Conservation (phyloP, 805 yeast genomes). For the Grigorovia transvaalensis region DNA sequence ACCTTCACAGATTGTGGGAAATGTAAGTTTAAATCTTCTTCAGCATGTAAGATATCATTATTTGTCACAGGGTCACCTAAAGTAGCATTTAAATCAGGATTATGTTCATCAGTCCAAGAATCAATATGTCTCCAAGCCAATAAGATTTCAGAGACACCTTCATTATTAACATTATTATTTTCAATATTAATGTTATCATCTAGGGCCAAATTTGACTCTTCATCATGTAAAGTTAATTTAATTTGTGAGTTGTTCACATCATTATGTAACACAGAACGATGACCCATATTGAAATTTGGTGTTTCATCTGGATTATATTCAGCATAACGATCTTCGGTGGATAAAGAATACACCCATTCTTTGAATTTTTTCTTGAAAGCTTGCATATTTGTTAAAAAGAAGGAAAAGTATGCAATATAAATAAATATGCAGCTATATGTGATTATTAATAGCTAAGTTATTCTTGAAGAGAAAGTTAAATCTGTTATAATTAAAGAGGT, state of each 20-base stretch:
- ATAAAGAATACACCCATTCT: conserved; percentile 52
- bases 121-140: conserved; percentile 87
- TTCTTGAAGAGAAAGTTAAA: no score
- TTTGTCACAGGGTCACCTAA: conserved; percentile 70
- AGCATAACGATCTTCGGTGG: conserved; percentile 61
- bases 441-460: not conserved
- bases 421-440: not conserved
- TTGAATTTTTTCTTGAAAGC: conserved; percentile 38
- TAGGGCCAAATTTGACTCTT: conserved; percentile 7
- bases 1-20: conserved; percentile 79
- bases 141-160: conserved; percentile 65
- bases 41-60: conserved; percentile 72
- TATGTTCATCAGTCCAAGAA: conserved; percentile 67
- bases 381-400: conserved; percentile 25
- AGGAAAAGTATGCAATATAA: no score
- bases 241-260: conserved; percentile 12
- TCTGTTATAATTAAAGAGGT: not conserved
- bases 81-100: conserved; percentile 73
- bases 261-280: conserved; percentile 8
- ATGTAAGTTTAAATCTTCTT: conserved; percentile 61
- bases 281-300: conserved; percentile 21
- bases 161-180: conserved; percentile 22
- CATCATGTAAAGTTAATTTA: conserved; percentile 10
- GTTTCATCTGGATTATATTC: conserved; percentile 44
- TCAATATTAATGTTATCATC: conserved; percentile 29